Base-by-base conservation (phyloP, 2,329 filamentous ascomycete species). In the Ophiostoma montium region DNA sequence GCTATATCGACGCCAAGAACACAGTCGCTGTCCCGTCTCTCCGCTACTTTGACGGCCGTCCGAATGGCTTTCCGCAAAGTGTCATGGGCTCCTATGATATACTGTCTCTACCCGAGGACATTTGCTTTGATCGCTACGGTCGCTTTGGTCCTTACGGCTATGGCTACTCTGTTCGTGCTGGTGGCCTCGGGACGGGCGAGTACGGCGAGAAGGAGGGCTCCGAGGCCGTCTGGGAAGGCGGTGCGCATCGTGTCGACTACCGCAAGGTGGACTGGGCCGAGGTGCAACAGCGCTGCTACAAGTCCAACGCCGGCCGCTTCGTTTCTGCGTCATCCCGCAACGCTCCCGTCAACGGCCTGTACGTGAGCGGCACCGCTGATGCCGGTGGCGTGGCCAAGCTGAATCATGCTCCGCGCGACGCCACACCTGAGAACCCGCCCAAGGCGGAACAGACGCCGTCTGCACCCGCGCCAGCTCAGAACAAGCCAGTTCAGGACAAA, bases 61-160 rank as follows among this genome's bases (percentile, higher is more conserved):
- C 88, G 0, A 73, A 76, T 51, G 90, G 89, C 1, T 94, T 94
- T 62, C 92, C 92, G 0, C 78, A 92, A 45, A 77, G 87, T 51
- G 77, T 86, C 2, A 76, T 90, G 59, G 92, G 92, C n/a, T 94
- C 87, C 0, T 89, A 95, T 58, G 79, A 88, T 10, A 64, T 90
- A 36, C 66, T 96, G 12, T 82, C 80, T 0, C 68, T 96, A 33
- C 78, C 84, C 16, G 78, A 94, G 56, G 83, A 94, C 58, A 77
- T 95, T 43, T 98, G 92, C 67, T 95, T 95, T 60, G 92, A 98
- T 57, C 76, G 92, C 2, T 94, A 86, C 61, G 90, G 90, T 3
- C 77, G 88, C 54, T 77, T 92, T 30, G 89, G 86, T 0, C 85
- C 90, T 0, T 98, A 98, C 57, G 90, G 90, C 0, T 78, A 87